phyloP scores from a whole-genome alignment of 2,329 filamentous ascomycete genomes.

The Fusarium acutatum region DNA sequence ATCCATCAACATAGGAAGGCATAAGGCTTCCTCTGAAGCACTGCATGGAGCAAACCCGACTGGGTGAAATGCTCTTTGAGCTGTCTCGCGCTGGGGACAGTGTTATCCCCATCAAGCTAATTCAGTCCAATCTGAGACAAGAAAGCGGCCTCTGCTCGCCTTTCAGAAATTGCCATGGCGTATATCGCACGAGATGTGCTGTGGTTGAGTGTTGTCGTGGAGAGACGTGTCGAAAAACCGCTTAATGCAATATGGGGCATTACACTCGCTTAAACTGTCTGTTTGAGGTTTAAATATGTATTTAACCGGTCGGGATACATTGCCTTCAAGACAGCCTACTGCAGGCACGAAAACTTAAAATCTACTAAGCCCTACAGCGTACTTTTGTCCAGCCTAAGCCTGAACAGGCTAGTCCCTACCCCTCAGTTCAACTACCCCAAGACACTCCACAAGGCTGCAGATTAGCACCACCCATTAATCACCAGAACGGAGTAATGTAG shows the following conservation, averaged over 20 bases:
- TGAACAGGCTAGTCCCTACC: rapidly evolving
- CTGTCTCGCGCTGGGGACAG: rapidly evolving
- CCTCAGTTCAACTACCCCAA: background rate
- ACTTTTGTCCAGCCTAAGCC: rapidly evolving
- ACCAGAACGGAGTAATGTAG: rapidly evolving
- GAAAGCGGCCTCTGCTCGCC: rapidly evolving
- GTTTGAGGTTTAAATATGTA: background rate
- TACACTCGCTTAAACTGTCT: rapidly evolving
- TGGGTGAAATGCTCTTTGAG: too few species aligned
- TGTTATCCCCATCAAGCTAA: background rate
- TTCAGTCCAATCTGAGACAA: rapidly evolving
- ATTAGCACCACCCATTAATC: rapidly evolving
- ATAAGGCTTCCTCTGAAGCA: rapidly evolving
- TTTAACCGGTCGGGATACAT: background rate
- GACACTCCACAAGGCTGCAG: background rate
- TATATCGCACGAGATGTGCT: background rate
- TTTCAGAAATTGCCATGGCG: rapidly evolving
- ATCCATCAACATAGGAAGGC: rapidly evolving
- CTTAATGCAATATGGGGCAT: background rate
- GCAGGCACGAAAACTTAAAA: background rate
- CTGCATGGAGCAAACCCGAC: too few species aligned
- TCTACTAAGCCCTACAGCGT: background rate
- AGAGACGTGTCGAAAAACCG: rapidly evolving
- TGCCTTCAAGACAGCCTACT: background rate
- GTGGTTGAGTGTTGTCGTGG: background rate